phyloP scores from a whole-genome alignment of 208 protist species.

The Crithidia expoeki region DNA sequence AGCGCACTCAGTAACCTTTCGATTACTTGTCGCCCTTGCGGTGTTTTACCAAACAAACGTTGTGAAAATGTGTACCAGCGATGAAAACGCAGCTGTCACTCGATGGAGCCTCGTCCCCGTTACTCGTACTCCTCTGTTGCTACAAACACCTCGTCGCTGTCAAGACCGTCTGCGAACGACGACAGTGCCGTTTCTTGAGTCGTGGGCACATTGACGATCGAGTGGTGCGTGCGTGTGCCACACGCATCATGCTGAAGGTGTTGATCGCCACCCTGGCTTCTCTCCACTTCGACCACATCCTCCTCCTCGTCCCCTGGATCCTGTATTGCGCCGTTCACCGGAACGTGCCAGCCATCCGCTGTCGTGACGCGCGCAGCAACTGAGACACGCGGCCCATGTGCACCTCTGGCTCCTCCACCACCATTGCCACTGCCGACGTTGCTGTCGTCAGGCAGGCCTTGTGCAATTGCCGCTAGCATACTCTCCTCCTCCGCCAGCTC shows the following conservation, averaged over 20 bases:
- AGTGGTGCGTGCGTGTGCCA: conserved; percentile 13
- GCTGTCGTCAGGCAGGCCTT: conserved; percentile 13
- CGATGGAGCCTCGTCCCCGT: too few relatives aligned
- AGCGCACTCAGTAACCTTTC: neutral
- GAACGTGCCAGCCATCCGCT: conserved; percentile 76
- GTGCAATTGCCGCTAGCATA: conserved; percentile 49
- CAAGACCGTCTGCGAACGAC: conserved; percentile 36
- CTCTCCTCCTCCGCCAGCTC: conserved; percentile 37
- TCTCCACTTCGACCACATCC: conserved; percentile 24
- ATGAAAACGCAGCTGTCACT: too few relatives aligned
- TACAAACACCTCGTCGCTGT: conserved; percentile 77
- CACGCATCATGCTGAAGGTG: neutral
- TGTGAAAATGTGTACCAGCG: too few relatives aligned
- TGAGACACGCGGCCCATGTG: conserved; percentile 35
- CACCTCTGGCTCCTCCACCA: neutral
- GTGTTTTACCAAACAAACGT: too few relatives aligned
- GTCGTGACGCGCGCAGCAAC: conserved; percentile 55
- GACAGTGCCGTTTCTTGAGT: conserved; percentile 61
- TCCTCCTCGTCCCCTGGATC: neutral
- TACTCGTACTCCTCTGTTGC: conserved; percentile 85
- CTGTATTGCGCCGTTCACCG: conserved; percentile 18
- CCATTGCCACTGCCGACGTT: neutral
- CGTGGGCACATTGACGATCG: conserved; percentile 54
- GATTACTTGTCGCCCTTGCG: too few relatives aligned
- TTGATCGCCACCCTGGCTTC: conserved; percentile 2